Conservation (phyloP, 495 filamentous ascomycete genomes). For the Annulohypoxylon bovei region DNA sequence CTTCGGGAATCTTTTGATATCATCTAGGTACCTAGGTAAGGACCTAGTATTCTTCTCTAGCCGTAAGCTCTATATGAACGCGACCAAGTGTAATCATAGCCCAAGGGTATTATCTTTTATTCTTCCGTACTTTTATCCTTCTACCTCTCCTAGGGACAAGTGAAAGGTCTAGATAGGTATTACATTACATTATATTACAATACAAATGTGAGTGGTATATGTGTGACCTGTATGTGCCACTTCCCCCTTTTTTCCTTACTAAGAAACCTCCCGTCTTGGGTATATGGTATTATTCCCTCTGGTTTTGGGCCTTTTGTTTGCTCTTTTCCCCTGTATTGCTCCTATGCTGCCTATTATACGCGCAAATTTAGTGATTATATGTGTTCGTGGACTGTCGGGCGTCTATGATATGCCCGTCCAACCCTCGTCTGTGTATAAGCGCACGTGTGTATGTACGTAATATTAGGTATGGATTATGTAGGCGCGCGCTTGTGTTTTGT, state of each 20-base stretch:
- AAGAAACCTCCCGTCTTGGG: not conserved
- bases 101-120: constrained; percentile 16
- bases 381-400: not conserved
- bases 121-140: not conserved
- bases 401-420: not conserved
- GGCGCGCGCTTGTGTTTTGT: not conserved
- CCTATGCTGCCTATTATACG: not conserved
- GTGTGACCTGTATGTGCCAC: constrained; percentile 4
- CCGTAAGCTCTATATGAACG: not conserved
- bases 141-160: not conserved
- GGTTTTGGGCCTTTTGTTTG: not conserved
- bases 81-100: not conserved
- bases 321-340: not conserved
- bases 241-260: not conserved
- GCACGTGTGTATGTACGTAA: not conserved
- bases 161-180: not conserved
- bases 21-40: not conserved
- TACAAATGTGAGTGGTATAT: not conserved
- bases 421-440: not conserved
- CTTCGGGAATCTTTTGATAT: not conserved
- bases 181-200: constrained; percentile 13
- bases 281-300: not conserved
- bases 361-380: not conserved
- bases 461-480: not conserved
- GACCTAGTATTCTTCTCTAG: not conserved